Base-by-base conservation (phyloP, 495 filamentous ascomycete species). In the Neohortaea acidophila region DNA sequence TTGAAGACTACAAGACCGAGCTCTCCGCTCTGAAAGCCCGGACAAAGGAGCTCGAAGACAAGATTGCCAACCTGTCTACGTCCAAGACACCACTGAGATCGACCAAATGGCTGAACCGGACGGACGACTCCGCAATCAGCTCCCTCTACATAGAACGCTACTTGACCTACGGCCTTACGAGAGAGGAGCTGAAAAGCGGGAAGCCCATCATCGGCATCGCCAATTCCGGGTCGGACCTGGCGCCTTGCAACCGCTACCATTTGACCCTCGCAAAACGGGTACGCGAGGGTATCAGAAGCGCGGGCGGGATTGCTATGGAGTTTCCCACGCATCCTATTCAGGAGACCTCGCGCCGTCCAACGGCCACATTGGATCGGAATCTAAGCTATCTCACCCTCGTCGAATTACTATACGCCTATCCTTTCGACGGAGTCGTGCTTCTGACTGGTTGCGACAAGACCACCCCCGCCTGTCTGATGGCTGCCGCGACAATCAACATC, bases 391-490 rank as follows among this genome's bases (percentile, higher is more conserved):
- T 72, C 7, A 53, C 59, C 30, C 54, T 72, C 22, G 67, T 70
- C 17, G 68, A 72, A 47, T 48, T 72, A 15, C 51, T 72, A 14
- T 62, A 59, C 38, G 63, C 60, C 3, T 72, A 72, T 49, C 65
- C 65, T 2, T 54, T 72, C 36, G 68, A 72, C 45, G 68, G 67
- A 8, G 66, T 72, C 14, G 67, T 72, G 12, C 46, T 72, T 21
- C 55, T 72, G 43, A 70, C 68, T 0, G 68, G 68, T n/a, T 72
- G 68, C 54, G 68, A 72, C 41, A 72, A 72, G 54, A 72, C 66
- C 6, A 70, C 66, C 0, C 68, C 68, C 20, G 68, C 67, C 17
- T 63, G 58, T 39, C 53, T 72, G 36, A 72, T 72, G 67, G 67
- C 68, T n/a, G 66, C 65, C 15, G 67, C 64, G 34, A 69, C 67